Evolutionary conservation across 495 filamentous ascomycete species (phyloP).

Genomic region (Penicillium cataractarum): DNA sequence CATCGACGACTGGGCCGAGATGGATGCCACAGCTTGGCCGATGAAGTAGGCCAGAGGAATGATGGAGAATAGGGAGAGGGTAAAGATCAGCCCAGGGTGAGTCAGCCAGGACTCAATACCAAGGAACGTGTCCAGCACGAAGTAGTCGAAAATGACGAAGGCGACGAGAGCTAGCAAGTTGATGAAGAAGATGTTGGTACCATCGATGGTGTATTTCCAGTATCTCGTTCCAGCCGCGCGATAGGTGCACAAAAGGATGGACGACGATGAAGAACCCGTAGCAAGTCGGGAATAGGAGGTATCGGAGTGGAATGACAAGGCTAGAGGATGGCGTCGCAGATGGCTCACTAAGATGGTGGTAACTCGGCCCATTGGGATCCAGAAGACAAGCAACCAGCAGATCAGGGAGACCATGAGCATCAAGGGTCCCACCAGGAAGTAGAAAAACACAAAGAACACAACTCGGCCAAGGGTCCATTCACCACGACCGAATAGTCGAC

Average conservation of each 20-base stretch:
- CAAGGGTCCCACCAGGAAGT: slow-evolving; percentile 87
- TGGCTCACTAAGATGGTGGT: slow-evolving; percentile 89
- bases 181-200: slow-evolving; percentile 98
- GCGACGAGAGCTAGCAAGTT: slow-evolving; percentile 89
- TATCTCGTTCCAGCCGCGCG: slow-evolving; percentile 92
- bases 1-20: slow-evolving; percentile 99
- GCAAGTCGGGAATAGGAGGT: slow-evolving; percentile 69
- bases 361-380: slow-evolving; percentile 97
- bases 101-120: slow-evolving; percentile 73
- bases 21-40: slow-evolving; percentile 97
- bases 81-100: slow-evolving; percentile 81
- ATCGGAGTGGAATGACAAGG: slow-evolving; percentile 90
- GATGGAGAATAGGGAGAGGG: slow-evolving; percentile 82
- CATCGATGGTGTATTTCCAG: slow-evolving; percentile 99
- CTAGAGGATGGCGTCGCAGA: slow-evolving; percentile 88
- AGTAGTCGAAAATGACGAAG: slow-evolving; percentile 93
- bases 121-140: slow-evolving; percentile 67
- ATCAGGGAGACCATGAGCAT: slow-evolving; percentile 82
- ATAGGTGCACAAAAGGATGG: slow-evolving; percentile 94
- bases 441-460: slow-evolving; percentile 97
- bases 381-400: slow-evolving; percentile 97
- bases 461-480: slow-evolving; percentile 94
- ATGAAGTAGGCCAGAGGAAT: slow-evolving; percentile 99
- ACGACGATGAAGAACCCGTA: slow-evolving; percentile 68
- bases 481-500: slow-evolving; percentile 89